Percentiles rank a stretch among this genome's conserved stretches.
Evolutionary conservation across 768 basidiomycete species (phyloP).

Genomic region (Psilocybe sp.): DNA sequence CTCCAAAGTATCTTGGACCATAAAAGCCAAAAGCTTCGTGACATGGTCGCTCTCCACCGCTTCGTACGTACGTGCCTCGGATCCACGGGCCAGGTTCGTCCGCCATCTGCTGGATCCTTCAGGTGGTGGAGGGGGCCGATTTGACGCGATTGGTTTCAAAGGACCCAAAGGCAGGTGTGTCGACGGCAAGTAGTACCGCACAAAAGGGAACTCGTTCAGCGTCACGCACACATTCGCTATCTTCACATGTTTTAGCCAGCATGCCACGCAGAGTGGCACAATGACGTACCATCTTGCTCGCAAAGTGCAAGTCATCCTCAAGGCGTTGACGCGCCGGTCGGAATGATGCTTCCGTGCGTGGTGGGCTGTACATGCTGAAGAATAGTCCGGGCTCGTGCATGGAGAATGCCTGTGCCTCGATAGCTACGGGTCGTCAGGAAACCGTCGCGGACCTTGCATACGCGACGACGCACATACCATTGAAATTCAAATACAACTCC

Average conservation of each 20-base stretch:
- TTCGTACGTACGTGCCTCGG: conserved; percentile 66
- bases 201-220: conserved; percentile 87
- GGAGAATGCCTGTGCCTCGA: conserved; percentile 85
- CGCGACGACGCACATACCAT: conserved; percentile 56
- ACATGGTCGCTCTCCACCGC: conserved; percentile 72
- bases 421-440: conserved; percentile 42
- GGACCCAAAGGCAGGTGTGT: conserved; percentile 84
- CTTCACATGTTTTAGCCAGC: conserved; percentile 30
- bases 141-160: conserved; percentile 64
- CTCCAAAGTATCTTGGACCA: conserved; percentile 82
- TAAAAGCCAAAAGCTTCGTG: conserved; percentile 78
- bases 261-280: neutral
- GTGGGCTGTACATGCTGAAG: conserved; percentile 87
- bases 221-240: conserved; percentile 88
- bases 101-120: conserved; percentile 74
- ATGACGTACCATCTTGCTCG: conserved; percentile 59
- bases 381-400: conserved; percentile 75
- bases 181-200: conserved; percentile 88
- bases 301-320: conserved; percentile 83
- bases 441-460: too few relatives aligned
- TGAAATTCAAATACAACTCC: conserved; percentile 91
- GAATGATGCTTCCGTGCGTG: conserved; percentile 65
- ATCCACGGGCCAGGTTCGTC: conserved; percentile 75
- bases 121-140: conserved; percentile 62
- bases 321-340: conserved; percentile 70